Evolutionary conservation across 768 basidiomycete genomes (phyloP), one percentile per base, ranked within the genome.

Genomic region (Obba rivulosa): DNA sequence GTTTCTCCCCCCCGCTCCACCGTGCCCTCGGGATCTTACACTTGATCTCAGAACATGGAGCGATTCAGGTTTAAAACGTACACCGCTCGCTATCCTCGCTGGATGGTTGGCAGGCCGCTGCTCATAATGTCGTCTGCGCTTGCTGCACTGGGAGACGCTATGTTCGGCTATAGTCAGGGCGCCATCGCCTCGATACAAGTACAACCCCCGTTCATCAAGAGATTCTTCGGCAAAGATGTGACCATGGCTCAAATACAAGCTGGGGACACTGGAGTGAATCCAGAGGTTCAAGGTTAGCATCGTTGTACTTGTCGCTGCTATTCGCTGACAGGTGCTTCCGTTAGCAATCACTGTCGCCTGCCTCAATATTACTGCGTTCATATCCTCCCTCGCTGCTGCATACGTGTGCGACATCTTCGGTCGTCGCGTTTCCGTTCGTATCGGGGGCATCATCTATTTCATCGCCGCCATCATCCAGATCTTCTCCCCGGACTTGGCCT

Each of bases 141-240:
- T 34, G 75, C 76, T n/a, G 75, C 75, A 51, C 69, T 79, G 53
- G 77, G 77, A 43, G 77, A 79, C 54, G 77, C 75, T 7, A 75
- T 78, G 69, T 78, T 79, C 52, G 77, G 77, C 4, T 79, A 78
- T 48, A 71, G 74, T 37, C 77, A 78, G 53, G 77, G 77, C 3
- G 72, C 73, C 52, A 77, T 77, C 37, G 76, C 75, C 3, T 66
- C 74, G 3, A 68, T 73, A 17, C 76, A 78, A 41, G 71, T 79
- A 38, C 77, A 78, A 55, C 76, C 75, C 3, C 71, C 73, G 2
- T 79, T 78, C 57, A 73, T 79, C 46, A 59, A 64, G 13, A 64
- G 71, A 4, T 74, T 79, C 68, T 79, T 75, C 45, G 72, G 74
- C 8, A 63, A 51, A 45, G 62, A 66, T 31, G 69, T 77, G n/a